Evolutionary conservation across 2,329 filamentous ascomycete genomes (phyloP).

Genomic region (Setomelanomma holmii): DNA sequence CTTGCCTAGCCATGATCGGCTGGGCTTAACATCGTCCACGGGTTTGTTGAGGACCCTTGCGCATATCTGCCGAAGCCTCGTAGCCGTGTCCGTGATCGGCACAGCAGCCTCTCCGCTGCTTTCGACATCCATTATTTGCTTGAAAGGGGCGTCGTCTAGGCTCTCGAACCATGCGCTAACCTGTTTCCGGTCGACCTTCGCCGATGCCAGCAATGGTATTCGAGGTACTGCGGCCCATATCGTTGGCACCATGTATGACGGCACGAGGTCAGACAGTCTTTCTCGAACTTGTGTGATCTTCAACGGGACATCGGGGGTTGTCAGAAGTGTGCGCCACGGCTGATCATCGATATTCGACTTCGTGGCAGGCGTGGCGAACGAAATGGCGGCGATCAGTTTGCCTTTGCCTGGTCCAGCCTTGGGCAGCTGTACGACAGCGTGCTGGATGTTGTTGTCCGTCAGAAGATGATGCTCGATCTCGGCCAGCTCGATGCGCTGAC

Average conservation of each 20-base stretch:
- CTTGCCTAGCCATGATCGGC: conserved; percentile 42
- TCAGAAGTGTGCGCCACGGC: conserved; percentile 39
- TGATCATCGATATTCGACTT: conserved; percentile 22
- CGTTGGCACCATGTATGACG: conserved; percentile 41
- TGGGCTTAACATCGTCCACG: conserved; percentile 29
- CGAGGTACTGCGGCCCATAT: conserved; percentile 48
- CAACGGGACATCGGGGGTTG: conserved; percentile 34
- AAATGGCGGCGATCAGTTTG: conserved; percentile 55
- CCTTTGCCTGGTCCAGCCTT: conserved; percentile 51
- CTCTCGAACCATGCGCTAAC: conserved; percentile 55
- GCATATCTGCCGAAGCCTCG: conserved; percentile 48
- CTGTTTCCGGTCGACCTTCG: conserved; percentile 42
- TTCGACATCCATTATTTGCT: conserved; percentile 50
- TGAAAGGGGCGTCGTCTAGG: conserved; percentile 49
- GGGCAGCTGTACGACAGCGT: conserved; percentile 54
- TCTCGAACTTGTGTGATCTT: conserved; percentile 42
- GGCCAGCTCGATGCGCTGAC: conserved; percentile 44
- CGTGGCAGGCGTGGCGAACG: conserved; percentile 35
- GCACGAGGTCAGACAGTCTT: conserved; percentile 32
- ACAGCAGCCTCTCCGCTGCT: conserved; percentile 27
- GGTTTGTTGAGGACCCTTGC: conserved; percentile 51
- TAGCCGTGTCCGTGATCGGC: conserved; percentile 15
- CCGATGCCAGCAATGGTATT: conserved; percentile 35
- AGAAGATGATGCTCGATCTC: conserved; percentile 43
- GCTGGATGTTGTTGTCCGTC: conserved; percentile 37